These are phyloP conservation scores for Begonia loranthoides DNA, from an alignment of 306 rosid species.

Conservation along the genomic window DNA sequence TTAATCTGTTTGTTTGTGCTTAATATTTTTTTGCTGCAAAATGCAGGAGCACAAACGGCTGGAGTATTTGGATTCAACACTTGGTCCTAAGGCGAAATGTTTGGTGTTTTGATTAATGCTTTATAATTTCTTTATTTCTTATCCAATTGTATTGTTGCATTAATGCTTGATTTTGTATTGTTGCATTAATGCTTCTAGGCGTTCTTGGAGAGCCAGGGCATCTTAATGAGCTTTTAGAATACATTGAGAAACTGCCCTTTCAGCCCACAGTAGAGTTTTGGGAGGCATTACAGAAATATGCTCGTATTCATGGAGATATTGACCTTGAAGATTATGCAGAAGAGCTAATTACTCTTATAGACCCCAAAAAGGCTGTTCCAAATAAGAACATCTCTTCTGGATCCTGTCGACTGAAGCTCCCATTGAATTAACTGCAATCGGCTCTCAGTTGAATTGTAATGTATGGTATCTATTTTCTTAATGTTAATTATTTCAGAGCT, in stretches of 20 bases:
- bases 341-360: constrained; percentile 52
- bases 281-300: constrained; percentile 53
- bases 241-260: constrained; percentile 43
- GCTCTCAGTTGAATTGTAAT: constrained; percentile 19
- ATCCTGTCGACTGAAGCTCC: too few species aligned
- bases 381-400: constrained; percentile 19
- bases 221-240: constrained; percentile 60
- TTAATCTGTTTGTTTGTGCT: too few species aligned
- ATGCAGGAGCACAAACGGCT: too few species aligned
- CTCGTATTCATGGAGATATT: constrained; percentile 66
- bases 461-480: constrained; percentile 11
- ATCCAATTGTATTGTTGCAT: too few species aligned
- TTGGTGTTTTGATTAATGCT: too few species aligned
- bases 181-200: constrained; percentile 51
- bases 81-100: too few species aligned
- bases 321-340: constrained; percentile 67
- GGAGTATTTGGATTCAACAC: too few species aligned
- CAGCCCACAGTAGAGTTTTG: constrained; percentile 43
- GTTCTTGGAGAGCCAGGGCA: constrained; percentile 73
- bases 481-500: constrained; percentile 13
- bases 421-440: constrained; percentile 3
- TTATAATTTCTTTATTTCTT: too few species aligned
- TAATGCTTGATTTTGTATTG: too few species aligned
- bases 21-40: too few species aligned
- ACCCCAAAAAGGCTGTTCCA: constrained; percentile 41